These are phyloP conservation scores for Coniella lustricola DNA, from an alignment of 2,329 filamentous ascomycete species.

Conservation along the genomic window DNA sequence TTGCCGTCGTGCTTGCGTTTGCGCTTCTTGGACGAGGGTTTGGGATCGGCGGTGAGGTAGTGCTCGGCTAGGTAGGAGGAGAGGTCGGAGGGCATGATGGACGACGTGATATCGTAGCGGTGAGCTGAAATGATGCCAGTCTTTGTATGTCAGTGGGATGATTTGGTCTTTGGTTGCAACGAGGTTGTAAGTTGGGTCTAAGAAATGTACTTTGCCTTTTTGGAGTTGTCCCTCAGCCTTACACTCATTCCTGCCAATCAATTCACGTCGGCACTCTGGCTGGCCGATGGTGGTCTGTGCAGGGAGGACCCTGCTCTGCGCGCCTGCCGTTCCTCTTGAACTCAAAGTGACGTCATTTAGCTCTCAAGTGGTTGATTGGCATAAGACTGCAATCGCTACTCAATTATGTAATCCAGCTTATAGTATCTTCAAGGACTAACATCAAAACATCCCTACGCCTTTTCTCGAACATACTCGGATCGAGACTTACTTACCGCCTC, in stretches of 20 bases:
- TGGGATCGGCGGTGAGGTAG: conserved; percentile 63
- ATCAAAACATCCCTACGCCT: too few species aligned
- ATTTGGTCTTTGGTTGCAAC: too few species aligned
- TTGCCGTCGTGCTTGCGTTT: conserved; percentile 48
- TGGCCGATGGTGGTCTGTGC: neutral
- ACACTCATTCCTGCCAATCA: neutral
- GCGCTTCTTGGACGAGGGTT: conserved; percentile 50
- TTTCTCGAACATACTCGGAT: too few species aligned
- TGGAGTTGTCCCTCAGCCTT: conserved; percentile 5
- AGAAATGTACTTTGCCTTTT: neutral
- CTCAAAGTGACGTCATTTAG: neutral
- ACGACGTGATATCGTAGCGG: neutral
- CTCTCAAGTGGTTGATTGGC: too few species aligned
- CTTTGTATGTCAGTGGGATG: neutral
- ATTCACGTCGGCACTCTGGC: neutral
- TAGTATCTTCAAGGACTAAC: too few species aligned
- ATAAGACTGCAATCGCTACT: too few species aligned
- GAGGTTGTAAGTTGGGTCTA: too few species aligned
- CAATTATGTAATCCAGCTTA: too few species aligned
- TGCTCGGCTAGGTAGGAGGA: conserved; percentile 84
- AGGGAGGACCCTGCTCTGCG: neutral
- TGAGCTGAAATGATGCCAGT: conserved; percentile 5
- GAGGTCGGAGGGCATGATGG: conserved; percentile 51
- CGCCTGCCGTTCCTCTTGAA: too few species aligned
- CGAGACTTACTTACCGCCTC: too few species aligned